A percentile compares a stretch with the other conserved stretches of the same genome.
These are phyloP conservation scores for Haplographium delicatum DNA, from an alignment of 495 filamentous ascomycete species.

Conservation along the genomic window DNA sequence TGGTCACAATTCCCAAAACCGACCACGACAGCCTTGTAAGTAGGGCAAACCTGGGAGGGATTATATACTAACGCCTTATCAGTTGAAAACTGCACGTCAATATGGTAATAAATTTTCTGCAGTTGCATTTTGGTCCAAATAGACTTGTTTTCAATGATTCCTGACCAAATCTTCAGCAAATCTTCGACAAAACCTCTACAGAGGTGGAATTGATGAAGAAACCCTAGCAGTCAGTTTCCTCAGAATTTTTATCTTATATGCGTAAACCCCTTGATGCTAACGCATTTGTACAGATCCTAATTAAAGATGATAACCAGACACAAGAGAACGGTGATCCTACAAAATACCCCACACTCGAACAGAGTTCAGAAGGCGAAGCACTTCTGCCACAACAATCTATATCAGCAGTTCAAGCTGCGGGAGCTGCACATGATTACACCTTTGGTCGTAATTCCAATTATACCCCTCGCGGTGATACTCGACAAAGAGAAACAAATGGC, in stretches of 20 bases:
- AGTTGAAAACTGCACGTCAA: constrained; percentile 31
- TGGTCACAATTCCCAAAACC: constrained; percentile 46
- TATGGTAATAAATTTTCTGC: constrained; percentile 39
- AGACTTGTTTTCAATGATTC: constrained; percentile 2
- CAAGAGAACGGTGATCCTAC: constrained; percentile 20
- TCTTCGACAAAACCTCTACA: constrained; percentile 55
- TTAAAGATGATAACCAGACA: constrained; percentile 38
- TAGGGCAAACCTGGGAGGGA: background rate
- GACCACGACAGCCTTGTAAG: constrained; percentile 54
- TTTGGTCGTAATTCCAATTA: constrained; percentile 20
- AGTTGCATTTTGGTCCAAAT: constrained; percentile 25
- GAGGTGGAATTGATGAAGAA: constrained; percentile 56
- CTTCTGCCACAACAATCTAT: constrained; percentile 4
- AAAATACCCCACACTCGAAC: constrained; percentile 17
- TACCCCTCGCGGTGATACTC: constrained; percentile 10
- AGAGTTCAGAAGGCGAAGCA: constrained; percentile 27
- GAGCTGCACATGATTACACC: constrained; percentile 17
- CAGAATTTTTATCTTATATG: background rate
- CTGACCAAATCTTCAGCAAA: constrained; percentile 40
- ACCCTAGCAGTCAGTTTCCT: constrained; percentile 49
- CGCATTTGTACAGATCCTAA: constrained; percentile 41
- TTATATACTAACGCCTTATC: constrained; percentile 6
- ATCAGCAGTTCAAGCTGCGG: background rate
- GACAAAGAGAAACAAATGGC: constrained; percentile 20
- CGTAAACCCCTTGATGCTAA: background rate